Evolutionary conservation across 2,329 filamentous ascomycete genomes (phyloP), one percentile per base, ranked within the genome.

Genomic region (Ophiocordyceps sinensis): DNA sequence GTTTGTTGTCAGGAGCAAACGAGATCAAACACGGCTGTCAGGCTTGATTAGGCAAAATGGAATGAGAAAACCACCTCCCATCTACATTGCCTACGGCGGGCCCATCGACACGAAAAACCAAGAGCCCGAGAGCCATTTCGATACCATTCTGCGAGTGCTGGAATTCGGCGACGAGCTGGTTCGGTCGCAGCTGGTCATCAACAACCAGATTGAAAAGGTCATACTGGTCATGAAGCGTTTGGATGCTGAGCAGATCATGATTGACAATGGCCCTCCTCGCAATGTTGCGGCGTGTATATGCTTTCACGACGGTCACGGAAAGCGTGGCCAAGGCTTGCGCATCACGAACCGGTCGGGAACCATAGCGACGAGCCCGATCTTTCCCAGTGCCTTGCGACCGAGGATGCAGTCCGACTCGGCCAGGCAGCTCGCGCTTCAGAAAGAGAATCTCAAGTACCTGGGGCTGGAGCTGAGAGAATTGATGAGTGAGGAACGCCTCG

Each of bases 331-430:
- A 53, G 85, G 79, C 36, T 60, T 78, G 37, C 71, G 76, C 52
- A 70, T 84, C 12, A 64, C 64, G 11, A 62, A 57, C 40, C 62
- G 63, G 14, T 59, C 53, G 9, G 61, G 63, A 13, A 59, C 57
- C n/a, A 63, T 59, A 35, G 58, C 56, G 56, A 70, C 44, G 44
- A 69, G 57, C 11, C 63, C 64, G 6, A 47, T 64, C 5, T 57
- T 66, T 8, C 68, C 71, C 14, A 76, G 65, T 48, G 58, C 53
- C 1, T 67, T 72, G 32, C 63, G 61, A 10, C 68, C 82, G 21
- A 77, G 87, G n/a, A 93, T 94, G 77, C 82, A 81, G 53, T 80
- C 83, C 1, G 84, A 94, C 53, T 67, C 75, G 23, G 80, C 75
- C 43, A 73, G 73, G 15, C 82, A 85, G 52, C 71, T 88, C 34